Conservation (phyloP, 805 yeast genomes). For the Barnettozyma vustinii region DNA sequence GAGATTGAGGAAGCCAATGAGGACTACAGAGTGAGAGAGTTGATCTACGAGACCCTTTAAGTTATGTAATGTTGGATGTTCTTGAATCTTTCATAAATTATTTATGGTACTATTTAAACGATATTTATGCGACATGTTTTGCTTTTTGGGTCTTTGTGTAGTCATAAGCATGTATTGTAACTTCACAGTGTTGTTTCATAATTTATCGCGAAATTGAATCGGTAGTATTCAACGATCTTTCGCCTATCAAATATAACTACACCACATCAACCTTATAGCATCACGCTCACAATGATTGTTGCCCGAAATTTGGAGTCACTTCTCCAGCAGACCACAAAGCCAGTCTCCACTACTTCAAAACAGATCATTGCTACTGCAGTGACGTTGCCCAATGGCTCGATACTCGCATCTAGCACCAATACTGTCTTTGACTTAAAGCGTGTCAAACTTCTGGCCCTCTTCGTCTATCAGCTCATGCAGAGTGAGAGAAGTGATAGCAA, state of each 20-base stretch:
- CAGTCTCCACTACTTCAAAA: slow-evolving; percentile 5
- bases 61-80: no score
- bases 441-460: slow-evolving; percentile 5
- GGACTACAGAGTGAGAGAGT: slow-evolving; percentile 56
- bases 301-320: slow-evolving; percentile 7
- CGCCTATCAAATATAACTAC: not conserved
- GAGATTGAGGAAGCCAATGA: slow-evolving; percentile 86
- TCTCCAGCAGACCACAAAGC: slow-evolving; percentile 5
- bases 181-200: no score
- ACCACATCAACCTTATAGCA: no score
- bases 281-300: slow-evolving; percentile 2
- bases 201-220: not conserved
- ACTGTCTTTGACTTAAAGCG: not conserved
- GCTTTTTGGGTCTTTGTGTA: not conserved
- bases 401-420: slow-evolving; percentile 5
- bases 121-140: not conserved
- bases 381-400: slow-evolving; percentile 10
- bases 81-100: no score
- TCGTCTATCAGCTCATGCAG: slow-evolving; percentile 2
- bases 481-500: not conserved
- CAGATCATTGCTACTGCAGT: slow-evolving; percentile 3
- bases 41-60: slow-evolving; percentile 59
- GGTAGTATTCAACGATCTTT: no score
- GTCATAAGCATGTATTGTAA: no score
- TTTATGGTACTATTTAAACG: not conserved